Evolutionary conservation across 176 grass and related monocot species (phyloP), one percentile per base, ranked within the genome.

Genomic region (Hordeum marinum): DNA sequence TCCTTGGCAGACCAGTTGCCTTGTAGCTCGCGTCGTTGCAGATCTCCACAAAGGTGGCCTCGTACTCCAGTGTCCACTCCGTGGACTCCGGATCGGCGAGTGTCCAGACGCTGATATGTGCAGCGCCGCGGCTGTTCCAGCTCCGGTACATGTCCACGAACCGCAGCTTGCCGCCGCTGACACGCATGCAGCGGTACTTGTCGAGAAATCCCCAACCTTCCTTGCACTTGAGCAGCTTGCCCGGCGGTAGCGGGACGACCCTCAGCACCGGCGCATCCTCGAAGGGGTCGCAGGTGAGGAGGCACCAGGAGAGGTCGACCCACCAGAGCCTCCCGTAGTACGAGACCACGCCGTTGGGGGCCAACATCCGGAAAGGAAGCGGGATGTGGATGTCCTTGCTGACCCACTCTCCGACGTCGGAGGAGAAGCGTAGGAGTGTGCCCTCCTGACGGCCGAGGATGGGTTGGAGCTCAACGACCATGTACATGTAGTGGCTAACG

Each of bases 381-480:
- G 69, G 69, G 69, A 45, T 26, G 40, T 1, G 40, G n/a, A 72
- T 45, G 69, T n/a, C 7, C 40, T 72, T 72, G n/a, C 40, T 72
- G n/a, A 72, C 69, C 69, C 69, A 72, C 69, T 72, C 69, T 8
- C 69, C 69, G 69, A 45, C 69, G 3, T 72, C 69, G n/a, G 69
- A 72, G n/a, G 69, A 72, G 69, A 72, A 72, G 21, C 21, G 5
- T 23, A 70, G 68, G 36, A 70, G 68, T 36, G 11, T 4, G 63
- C 36, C 68, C 1, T 9, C 4, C 12, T 63, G 4, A 58, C 13
- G 12, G n/a, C 76, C 58, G 13, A 41, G 8, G 13, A 79, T 20
- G 3, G 76, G 76, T 58, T 79, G 76, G 36, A 79, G 36, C 58
- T 79, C 76, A 26, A 11, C 76, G 58, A 79, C 36, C 57, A 63